Evolutionary conservation across 345 rosid genomes (phyloP).

Genomic region (Hypericum perforatum): DNA sequence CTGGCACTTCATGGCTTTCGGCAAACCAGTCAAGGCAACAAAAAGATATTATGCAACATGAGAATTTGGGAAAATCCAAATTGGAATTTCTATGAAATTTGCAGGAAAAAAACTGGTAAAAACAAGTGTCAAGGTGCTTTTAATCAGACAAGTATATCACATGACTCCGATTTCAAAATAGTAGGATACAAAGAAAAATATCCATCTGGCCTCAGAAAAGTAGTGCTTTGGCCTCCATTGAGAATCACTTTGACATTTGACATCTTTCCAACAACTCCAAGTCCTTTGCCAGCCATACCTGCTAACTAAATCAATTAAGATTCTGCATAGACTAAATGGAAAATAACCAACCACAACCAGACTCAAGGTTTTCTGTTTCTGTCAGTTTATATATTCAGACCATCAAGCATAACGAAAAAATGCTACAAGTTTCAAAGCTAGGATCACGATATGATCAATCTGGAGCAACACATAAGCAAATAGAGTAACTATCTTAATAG

Average conservation of each 20-base stretch:
- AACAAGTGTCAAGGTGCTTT: background rate
- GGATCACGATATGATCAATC: no score
- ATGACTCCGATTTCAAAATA: background rate
- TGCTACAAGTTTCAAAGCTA: background rate
- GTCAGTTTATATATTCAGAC: no score
- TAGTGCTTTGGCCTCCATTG: conserved; percentile 65
- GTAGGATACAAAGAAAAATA: conserved; percentile 84
- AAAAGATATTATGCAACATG: no score
- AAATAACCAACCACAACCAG: background rate
- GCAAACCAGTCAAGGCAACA: conserved; percentile 41
- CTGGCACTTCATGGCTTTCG: conserved; percentile 66
- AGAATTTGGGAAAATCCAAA: no score
- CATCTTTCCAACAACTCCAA: conserved; percentile 52
- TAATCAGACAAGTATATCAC: conserved; percentile 3
- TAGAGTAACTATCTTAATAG: no score
- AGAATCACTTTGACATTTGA: conserved; percentile 72
- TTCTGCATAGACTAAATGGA: background rate
- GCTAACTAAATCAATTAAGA: conserved; percentile 12
- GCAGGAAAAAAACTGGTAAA: conserved; percentile 4
- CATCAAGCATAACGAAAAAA: background rate
- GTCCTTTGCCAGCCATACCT: conserved; percentile 33
- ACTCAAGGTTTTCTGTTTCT: background rate
- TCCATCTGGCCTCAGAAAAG: conserved; percentile 91
- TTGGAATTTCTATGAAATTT: no score
- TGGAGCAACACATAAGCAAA: no score